Evolutionary conservation across 257 asterid species (phyloP).

Genomic region (Scutellaria baicalensis): DNA sequence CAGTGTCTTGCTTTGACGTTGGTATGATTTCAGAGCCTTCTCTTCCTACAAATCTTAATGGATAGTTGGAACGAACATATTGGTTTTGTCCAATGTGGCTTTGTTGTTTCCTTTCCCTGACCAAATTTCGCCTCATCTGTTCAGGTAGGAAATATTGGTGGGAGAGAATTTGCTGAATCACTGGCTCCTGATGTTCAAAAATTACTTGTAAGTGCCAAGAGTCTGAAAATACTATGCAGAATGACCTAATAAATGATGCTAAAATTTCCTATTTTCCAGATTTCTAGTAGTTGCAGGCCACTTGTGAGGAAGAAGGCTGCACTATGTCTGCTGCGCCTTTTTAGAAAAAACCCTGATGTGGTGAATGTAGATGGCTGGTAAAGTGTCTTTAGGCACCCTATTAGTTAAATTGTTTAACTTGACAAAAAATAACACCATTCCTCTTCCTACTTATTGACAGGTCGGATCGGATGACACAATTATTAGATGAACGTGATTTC

Average conservation of each 20-base stretch:
- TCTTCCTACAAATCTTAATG: not conserved
- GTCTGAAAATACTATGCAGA: slow-evolving; percentile 18
- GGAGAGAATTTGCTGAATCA: slow-evolving; percentile 97
- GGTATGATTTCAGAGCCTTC: slow-evolving; percentile 42
- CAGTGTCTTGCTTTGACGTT: slow-evolving; percentile 97
- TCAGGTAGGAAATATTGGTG: slow-evolving; percentile 99
- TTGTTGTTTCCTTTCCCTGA: slow-evolving; percentile 7
- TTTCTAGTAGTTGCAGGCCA: slow-evolving; percentile 96
- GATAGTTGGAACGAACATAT: slow-evolving; percentile 11
- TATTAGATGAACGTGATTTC: slow-evolving; percentile 96
- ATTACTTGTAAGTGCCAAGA: slow-evolving; percentile 69
- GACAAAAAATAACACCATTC: not conserved
- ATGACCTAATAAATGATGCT: slow-evolving; percentile 16
- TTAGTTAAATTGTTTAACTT: not conserved
- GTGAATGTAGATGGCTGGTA: slow-evolving; percentile 99
- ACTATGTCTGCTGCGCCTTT: slow-evolving; percentile 90
- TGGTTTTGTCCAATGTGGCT: slow-evolving; percentile 2
- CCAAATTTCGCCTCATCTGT: slow-evolving; percentile 12
- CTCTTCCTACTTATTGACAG: slow-evolving; percentile 34
- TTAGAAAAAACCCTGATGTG: slow-evolving; percentile 92
- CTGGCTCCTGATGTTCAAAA: slow-evolving; percentile 99
- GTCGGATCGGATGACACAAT: slow-evolving; percentile 97
- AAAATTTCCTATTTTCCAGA: slow-evolving; percentile 39
- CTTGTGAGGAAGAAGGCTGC: slow-evolving; percentile 99
- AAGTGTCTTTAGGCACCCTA: slow-evolving; percentile 10